These are phyloP conservation scores for Blastocrithidia nonstop DNA, from an alignment of 208 protist species.

Conservation along the genomic window DNA sequence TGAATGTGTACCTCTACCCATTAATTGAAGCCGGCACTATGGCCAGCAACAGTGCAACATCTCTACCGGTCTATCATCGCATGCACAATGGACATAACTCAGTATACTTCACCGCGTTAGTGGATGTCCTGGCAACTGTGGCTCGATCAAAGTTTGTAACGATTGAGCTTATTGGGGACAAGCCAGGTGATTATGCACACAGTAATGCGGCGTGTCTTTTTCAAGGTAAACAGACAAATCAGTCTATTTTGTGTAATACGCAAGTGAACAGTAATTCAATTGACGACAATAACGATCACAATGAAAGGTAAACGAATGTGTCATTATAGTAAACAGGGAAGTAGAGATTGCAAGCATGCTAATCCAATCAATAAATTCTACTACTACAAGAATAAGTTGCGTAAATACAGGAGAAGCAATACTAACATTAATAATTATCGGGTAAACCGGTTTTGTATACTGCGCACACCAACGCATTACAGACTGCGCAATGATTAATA, in stretches of 20 bases:
- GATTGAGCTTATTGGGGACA: slow-evolving; percentile 72
- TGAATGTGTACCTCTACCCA: slow-evolving; percentile 21
- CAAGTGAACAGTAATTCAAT: no score
- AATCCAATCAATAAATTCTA: no score
- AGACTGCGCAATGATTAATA: slow-evolving; percentile 27
- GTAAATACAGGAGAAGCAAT: no score
- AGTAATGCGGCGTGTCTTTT: no score
- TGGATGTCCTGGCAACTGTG: slow-evolving; percentile 34
- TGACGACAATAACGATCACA: no score
- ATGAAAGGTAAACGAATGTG: no score
- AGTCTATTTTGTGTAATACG: no score
- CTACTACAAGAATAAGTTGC: no score
- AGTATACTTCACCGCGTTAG: slow-evolving; percentile 18
- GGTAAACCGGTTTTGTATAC: slow-evolving; percentile 40
- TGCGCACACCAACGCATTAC: slow-evolving; percentile 29
- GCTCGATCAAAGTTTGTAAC: slow-evolving; percentile 32
- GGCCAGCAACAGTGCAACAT: not conserved
- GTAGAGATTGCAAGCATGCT: no score
- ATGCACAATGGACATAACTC: slow-evolving; percentile 19
- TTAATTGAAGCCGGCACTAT: slow-evolving; percentile 13
- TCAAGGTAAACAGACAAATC: no score
- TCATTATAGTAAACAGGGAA: no score
- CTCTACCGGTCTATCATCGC: slow-evolving; percentile 3
- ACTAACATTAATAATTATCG: not conserved
- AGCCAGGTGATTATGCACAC: slow-evolving; percentile 57